Evolutionary conservation across 306 rosid species (phyloP).

Genomic region (Gillenia trifoliata): DNA sequence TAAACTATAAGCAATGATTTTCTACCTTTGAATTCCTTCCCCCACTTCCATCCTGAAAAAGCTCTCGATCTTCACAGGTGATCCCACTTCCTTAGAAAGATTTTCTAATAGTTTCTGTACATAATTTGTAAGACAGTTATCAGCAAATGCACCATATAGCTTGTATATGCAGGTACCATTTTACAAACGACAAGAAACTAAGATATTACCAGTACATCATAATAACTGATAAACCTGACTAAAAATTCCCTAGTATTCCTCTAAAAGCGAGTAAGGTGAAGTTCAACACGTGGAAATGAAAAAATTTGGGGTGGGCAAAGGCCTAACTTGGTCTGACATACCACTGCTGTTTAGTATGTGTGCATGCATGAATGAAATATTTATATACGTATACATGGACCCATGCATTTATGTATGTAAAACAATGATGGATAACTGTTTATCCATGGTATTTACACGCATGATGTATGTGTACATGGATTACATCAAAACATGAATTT

Average conservation of each 20-base stretch:
- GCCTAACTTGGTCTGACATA: neutral
- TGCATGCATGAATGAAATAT: neutral
- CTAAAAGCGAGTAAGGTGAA: too few relatives aligned
- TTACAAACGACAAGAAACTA: neutral
- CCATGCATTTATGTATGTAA: neutral
- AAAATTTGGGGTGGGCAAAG: neutral
- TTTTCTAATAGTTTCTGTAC: conserved; percentile 59
- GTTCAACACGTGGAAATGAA: neutral
- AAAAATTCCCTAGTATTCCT: neutral
- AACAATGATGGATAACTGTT: neutral
- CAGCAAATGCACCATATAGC: neutral
- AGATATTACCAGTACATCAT: neutral
- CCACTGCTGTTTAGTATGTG: neutral
- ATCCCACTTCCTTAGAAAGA: conserved; percentile 80
- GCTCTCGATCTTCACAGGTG: conserved; percentile 68
- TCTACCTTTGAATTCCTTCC: conserved; percentile 82
- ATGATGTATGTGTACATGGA: neutral
- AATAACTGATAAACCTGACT: neutral
- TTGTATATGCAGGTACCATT: neutral
- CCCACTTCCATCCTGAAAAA: conserved; percentile 92
- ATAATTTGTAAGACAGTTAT: conserved; percentile 18
- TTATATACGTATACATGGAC: neutral
- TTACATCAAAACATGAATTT: neutral
- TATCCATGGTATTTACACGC: neutral
- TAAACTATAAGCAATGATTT: neutral